These are phyloP conservation scores for Rheum nobile DNA, from an alignment of 148 eudicot genomes.

Conservation along the genomic window DNA sequence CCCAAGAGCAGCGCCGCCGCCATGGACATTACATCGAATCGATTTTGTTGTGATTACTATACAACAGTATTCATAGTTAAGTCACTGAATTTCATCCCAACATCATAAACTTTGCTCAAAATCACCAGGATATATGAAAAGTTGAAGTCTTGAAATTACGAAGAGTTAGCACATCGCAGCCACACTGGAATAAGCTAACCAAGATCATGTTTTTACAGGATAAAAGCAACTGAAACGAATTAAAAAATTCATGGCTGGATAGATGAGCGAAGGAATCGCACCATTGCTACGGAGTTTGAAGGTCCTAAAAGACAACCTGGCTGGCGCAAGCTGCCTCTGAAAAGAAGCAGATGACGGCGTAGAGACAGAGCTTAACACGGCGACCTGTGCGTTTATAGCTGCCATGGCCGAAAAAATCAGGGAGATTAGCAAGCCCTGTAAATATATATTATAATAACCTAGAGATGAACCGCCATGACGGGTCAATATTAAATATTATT, in stretches of 20 bases:
- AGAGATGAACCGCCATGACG: too few relatives aligned
- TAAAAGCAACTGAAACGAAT: too few relatives aligned
- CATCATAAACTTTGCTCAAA: too few relatives aligned
- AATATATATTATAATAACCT: too few relatives aligned
- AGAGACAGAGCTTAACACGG: conserved; percentile 34
- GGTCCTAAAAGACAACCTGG: conserved; percentile 27
- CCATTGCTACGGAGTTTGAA: conserved; percentile 34
- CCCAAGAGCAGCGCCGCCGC: conserved; percentile 34
- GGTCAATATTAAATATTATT: too few relatives aligned
- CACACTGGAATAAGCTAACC: too few relatives aligned
- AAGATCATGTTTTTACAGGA: too few relatives aligned
- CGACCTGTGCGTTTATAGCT: conserved; percentile 39
- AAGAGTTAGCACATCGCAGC: too few relatives aligned
- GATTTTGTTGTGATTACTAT: conserved; percentile 52
- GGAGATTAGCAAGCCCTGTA: neutral
- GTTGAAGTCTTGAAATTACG: neutral
- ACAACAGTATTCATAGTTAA: conserved; percentile 7
- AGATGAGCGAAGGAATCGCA: neutral
- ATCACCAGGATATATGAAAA: too few relatives aligned
- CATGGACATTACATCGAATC: conserved; percentile 38
- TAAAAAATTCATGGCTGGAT: neutral
- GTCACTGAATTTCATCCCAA: too few relatives aligned
- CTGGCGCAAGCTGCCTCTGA: conserved; percentile 25
- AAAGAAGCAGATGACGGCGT: conserved; percentile 24
- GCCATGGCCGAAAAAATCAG: neutral